Evolutionary conservation across 2,329 filamentous ascomycete genomes (phyloP), one percentile per base, ranked within the genome.

Genomic region (Colletotrichum musicola): DNA sequence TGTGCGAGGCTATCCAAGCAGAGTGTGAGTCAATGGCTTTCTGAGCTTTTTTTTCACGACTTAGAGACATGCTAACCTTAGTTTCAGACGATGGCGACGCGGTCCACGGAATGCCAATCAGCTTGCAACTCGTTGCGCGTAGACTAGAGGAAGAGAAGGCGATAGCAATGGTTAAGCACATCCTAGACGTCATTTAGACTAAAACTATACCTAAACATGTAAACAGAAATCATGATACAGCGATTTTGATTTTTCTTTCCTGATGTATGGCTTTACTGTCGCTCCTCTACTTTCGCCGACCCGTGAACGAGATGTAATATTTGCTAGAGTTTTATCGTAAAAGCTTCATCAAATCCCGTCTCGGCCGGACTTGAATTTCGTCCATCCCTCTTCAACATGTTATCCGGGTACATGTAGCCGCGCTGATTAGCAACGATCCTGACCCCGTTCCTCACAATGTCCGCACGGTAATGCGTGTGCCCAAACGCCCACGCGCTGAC

Each of bases 21-120:
- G 80, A 83, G 55, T 86, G 84, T 85, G 72, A 77, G 83, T 79
- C 4, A 5, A 3, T 18, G 46, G 0, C 18, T 4, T 6, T 22
- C 61, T n/a, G 50, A 7, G 3, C 27, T 7, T 35, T 35, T 46
- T 6, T 18, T 13, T 6, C 46, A 12, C 47, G 7, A 10, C n/a
- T 1, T 18, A 40, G 27, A 27, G 38, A 5, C 30, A 60, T 20
- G 67, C 59, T 62, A 46, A 64, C 54, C 1, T 10, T 10, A 9
- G 3, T 47, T 0, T 4, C 0, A 84, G 82, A 84, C 53, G 79
- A 84, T 25, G 70, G 77, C 1, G 73, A 77, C 0, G 69, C 73
- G 0, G 77, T 85, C 9, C 77, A 85, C 30, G 81, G 81, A 0
- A 77, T 83, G 67, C 81, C 82, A 0, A 77, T 85, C 27, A 83